Percentiles rank a stretch among this genome's conserved stretches.
Conservation (phyloP, 768 basidiomycete genomes). For the Cyclocybe aegerita region DNA sequence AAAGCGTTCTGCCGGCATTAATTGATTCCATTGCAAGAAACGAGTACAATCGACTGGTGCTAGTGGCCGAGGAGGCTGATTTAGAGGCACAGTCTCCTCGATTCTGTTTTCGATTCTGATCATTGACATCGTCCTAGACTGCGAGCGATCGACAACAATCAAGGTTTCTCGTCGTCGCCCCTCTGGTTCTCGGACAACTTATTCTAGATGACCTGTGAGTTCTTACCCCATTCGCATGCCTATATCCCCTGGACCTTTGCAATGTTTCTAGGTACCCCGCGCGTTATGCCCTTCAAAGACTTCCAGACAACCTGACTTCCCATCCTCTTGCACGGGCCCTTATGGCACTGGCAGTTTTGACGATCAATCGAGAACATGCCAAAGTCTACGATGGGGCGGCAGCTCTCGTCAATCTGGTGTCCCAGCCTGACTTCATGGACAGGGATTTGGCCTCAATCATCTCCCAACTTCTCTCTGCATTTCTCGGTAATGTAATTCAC, state of each 20-base stretch:
- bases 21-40: conserved; percentile 42
- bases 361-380: conserved; percentile 54
- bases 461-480: conserved; percentile 40
- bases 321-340: conserved; percentile 49
- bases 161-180: conserved; percentile 53
- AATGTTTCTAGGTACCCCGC: conserved; percentile 50
- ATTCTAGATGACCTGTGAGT: conserved; percentile 64
- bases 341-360: conserved; percentile 45
- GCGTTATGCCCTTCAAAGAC: conserved; percentile 52
- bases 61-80: conserved; percentile 51
- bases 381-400: conserved; percentile 52
- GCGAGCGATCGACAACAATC: conserved; percentile 37
- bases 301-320: conserved; percentile 46
- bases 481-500: conserved; percentile 43
- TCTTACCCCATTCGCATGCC: conserved; percentile 1
- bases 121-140: conserved; percentile 23
- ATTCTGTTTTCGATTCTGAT: neutral
- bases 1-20: conserved; percentile 43
- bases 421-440: conserved; percentile 44
- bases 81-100: conserved; percentile 43
- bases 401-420: conserved; percentile 38
- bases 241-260: neutral
- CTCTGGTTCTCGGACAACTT: conserved; percentile 65
- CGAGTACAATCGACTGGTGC: conserved; percentile 42
- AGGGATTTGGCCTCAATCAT: conserved; percentile 45